Evolutionary conservation across 257 asterid genomes (phyloP), one percentile per base, ranked within the genome.

Genomic region (Lycium ferocissimum): DNA sequence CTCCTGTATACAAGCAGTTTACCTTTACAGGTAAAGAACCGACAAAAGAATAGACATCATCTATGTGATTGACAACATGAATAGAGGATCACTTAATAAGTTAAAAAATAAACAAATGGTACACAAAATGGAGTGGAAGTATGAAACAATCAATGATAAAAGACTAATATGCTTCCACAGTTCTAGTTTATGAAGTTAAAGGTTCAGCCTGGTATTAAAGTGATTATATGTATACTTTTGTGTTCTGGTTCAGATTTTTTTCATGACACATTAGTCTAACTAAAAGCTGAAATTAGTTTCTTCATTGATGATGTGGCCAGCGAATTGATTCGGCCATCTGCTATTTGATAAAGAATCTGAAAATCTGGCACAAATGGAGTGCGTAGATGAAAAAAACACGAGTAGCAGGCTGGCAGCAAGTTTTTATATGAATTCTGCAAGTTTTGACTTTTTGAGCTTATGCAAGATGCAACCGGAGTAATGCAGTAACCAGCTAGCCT

Each of bases 221-320:
- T 53, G 38, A 38, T 70, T 17, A 20, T 43, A 10, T 33, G 49
- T 47, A 75, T 75, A 22, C 20, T 53, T 78, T 51, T 78, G 82
- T 78, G 43, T 78, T 76, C 26, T 78, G 33, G 82, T 54, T 53
- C 33, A 14, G 82, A 26, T 78, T 51, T 18, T 26, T 53, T 53
- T 53, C 49, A 33, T 9, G 20, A 59, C 11, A 59, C 26, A 59
- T 59, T 59, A 59, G 65, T 59, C 26, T 59, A 18, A 61, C 62
- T 78, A 62, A 78, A 78, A 26, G 14, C 65, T 53, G 65, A 76
- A 76, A 51, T 26, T 76, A 76, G 45, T 76, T 51, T 76, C 22
- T 76, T 53, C 14, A 11, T 26, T 49, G 54, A 51, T 51, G 63
- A 51, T 51, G 9, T 26, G 26, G 43, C 82, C 40, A 76, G 63